A percentile compares a stretch with the other conserved stretches of the same genome.
Evolutionary conservation across 2,329 filamentous ascomycete genomes (phyloP).

Genomic region (Westerdykella ornata): DNA sequence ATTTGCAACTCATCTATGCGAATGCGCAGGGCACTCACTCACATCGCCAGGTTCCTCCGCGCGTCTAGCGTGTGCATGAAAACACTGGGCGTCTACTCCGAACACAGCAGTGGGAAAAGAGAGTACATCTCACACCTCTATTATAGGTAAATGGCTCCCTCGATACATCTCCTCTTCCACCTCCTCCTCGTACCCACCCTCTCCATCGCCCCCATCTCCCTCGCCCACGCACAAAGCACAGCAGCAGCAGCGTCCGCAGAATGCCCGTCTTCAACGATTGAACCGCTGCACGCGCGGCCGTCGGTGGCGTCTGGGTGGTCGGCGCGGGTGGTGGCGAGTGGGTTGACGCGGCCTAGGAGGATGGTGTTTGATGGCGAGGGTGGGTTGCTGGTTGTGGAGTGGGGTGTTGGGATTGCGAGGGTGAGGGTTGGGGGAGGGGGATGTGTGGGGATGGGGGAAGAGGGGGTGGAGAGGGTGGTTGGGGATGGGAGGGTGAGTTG

Average conservation of each 20-base stretch:
- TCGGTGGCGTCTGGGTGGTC: conserved; percentile 40
- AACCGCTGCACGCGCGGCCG: conserved; percentile 35
- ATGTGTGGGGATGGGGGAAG: conserved; percentile 26
- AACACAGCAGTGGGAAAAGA: too few species aligned
- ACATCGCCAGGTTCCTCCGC: too few species aligned
- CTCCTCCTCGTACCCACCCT: too few species aligned
- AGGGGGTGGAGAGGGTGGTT: conserved; percentile 18
- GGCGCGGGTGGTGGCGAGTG: conserved; percentile 43
- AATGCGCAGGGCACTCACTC: too few species aligned
- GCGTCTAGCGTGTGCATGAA: too few species aligned
- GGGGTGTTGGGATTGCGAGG: conserved; percentile 35
- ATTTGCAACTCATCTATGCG: too few species aligned
- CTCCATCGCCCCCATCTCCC: not conserved
- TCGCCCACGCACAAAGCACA: conserved; percentile 5
- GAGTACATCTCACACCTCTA: too few species aligned
- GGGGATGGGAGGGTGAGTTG: conserved; percentile 26
- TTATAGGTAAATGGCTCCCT: too few species aligned
- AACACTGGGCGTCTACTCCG: too few species aligned
- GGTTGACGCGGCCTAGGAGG: conserved; percentile 41
- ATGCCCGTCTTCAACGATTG: conserved; percentile 36
- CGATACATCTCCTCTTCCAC: too few species aligned
- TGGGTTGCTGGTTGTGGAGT: conserved; percentile 46
- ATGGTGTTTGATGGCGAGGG: conserved; percentile 45
- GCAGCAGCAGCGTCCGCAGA: conserved; percentile 11
- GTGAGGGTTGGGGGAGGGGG: conserved; percentile 31